Evolutionary conservation across 495 filamentous ascomycete genomes (phyloP).

Genomic region (Lasiosphaeris hirsuta): DNA sequence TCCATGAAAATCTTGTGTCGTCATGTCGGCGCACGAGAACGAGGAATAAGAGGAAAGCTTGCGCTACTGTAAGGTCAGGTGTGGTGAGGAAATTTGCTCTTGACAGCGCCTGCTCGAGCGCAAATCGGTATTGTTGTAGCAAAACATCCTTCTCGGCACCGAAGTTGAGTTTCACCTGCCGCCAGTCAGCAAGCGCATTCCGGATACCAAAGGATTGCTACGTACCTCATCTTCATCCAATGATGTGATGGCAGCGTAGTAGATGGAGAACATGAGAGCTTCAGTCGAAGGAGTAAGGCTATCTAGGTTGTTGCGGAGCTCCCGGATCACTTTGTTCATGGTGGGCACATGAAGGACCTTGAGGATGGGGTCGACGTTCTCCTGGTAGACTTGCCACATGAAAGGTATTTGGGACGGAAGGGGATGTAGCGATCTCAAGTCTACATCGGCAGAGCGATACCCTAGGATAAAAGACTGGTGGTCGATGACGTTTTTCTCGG

Average conservation of each 20-base stretch:
- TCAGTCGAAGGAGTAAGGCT: slow-evolving; percentile 60
- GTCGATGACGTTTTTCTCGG: slow-evolving; percentile 37
- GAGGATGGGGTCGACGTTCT: slow-evolving; percentile 70
- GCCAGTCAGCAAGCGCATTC: slow-evolving; percentile 30
- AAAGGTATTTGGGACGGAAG: slow-evolving; percentile 58
- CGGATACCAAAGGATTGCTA: slow-evolving; percentile 10
- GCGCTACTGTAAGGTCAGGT: slow-evolving; percentile 69
- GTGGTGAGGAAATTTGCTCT: slow-evolving; percentile 71
- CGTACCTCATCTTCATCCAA: slow-evolving; percentile 54
- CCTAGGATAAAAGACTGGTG: slow-evolving; percentile 71
- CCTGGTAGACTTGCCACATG: slow-evolving; percentile 65
- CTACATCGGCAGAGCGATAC: slow-evolving; percentile 57
- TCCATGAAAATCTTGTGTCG: slow-evolving; percentile 64
- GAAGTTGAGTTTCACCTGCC: slow-evolving; percentile 50
- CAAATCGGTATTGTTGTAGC: slow-evolving; percentile 70
- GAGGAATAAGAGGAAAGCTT: slow-evolving; percentile 75
- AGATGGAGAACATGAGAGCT: slow-evolving; percentile 74
- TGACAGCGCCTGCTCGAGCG: slow-evolving; percentile 72
- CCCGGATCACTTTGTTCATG: slow-evolving; percentile 44
- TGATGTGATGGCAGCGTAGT: slow-evolving; percentile 69
- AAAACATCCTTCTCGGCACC: slow-evolving; percentile 53
- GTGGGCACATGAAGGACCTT: slow-evolving; percentile 65
- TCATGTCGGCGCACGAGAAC: slow-evolving; percentile 62
- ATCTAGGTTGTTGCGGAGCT: slow-evolving; percentile 50
- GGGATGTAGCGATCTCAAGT: slow-evolving; percentile 51